Evolutionary conservation across 345 rosid genomes (phyloP).

Genomic region (Microcos paniculata): DNA sequence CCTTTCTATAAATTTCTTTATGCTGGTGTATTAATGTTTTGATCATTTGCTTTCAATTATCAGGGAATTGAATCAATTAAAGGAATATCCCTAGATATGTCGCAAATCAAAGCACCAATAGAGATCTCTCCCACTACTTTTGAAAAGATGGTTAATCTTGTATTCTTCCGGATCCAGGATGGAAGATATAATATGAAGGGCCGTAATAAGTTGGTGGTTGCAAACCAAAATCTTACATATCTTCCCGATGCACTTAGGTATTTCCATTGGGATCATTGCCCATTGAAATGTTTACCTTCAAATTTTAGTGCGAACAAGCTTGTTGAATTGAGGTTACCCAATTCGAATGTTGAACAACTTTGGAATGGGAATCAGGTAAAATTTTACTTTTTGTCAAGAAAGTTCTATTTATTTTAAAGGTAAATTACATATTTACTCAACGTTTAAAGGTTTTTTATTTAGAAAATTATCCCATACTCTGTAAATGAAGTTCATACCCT

Average conservation of each 20-base stretch:
- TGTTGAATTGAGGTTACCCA: conserved; percentile 23
- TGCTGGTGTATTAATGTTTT: not conserved
- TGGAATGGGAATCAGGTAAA: conserved; percentile 26
- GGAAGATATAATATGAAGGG: too few species aligned
- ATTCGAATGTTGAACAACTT: conserved; percentile 21
- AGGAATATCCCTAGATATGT: conserved; percentile 29
- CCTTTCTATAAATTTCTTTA: too few species aligned
- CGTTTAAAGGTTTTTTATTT: too few species aligned
- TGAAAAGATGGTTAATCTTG: conserved; percentile 30
- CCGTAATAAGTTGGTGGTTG: not conserved
- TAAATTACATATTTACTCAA: too few species aligned
- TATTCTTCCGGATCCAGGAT: conserved; percentile 30
- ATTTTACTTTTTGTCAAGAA: not conserved
- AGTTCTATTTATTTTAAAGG: too few species aligned
- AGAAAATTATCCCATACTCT: too few species aligned
- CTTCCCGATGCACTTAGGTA: conserved; percentile 29
- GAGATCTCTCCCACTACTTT: conserved; percentile 22
- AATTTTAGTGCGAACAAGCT: conserved; percentile 25
- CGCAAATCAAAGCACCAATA: conserved; percentile 15
- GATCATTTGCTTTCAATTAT: not conserved
- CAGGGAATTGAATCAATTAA: conserved; percentile 30
- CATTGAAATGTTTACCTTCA: conserved; percentile 21
- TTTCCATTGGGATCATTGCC: conserved; percentile 34
- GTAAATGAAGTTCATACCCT: too few species aligned
- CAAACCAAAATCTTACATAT: conserved; percentile 13